Evolutionary conservation across 1,284 basidiomycete species (phyloP), one percentile per base, ranked within the genome.

Genomic region (Irpex rosettiformis): DNA sequence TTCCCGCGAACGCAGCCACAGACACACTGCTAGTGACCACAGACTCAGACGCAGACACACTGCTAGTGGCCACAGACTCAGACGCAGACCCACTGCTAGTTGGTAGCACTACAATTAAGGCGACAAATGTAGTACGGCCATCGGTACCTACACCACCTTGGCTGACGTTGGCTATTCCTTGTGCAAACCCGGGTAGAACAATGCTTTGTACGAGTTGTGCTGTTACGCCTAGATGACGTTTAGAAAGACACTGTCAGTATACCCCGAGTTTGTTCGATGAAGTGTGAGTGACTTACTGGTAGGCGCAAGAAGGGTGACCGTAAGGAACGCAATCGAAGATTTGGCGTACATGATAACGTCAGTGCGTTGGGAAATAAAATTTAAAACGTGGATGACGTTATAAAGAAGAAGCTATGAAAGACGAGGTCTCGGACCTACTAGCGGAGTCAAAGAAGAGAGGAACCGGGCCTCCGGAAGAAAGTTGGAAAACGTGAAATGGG

Each of bases 261-360:
- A 24, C 4, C 11, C 8, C 18, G 11, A 47, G 11, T 47, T 21
- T 0, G 16, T 47, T 47, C 18, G 45, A 21, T 10, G 24, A 25
- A 21, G 21, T 7, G 45, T 1, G 1, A n/a, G 6, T 47, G 16
- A 25, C 48, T 25, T 28, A 51, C 48, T 18, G 22, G 48, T 25
- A 18, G 48, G 48, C 0, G 48, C 48, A 28, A 51, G 48, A 29
- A 51, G 48, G 1, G 18, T 24, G 22, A 29, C 25, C 1, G 48
- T 25, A 18, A 51, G 48, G 27, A 51, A 51, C n/a, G 48, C 48
- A 18, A 51, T 29, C 22, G 48, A 29, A 22, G 1, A 13, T 0
- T 29, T 51, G 48, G 48, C 48, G 48, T 51, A 28, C 48, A 51
- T 51, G 24, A 18, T 51, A 25, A 25, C 24, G 43, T 47, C n/a